phyloP scores from a whole-genome alignment of 345 rosid species.

The Bruguiera gymnorhiza region DNA sequence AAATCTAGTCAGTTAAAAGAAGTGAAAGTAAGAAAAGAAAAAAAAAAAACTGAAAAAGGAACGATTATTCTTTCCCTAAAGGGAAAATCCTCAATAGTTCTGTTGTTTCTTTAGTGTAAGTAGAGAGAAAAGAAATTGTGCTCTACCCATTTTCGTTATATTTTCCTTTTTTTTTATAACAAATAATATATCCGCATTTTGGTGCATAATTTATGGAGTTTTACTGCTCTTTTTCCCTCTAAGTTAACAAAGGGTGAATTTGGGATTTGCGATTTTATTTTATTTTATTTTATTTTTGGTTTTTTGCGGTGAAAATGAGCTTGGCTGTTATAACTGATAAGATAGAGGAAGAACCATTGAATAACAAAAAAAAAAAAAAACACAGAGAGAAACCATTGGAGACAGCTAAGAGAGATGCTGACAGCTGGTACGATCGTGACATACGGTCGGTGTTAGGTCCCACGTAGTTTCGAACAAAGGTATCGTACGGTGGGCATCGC shows the following conservation, averaged over 20 bases:
- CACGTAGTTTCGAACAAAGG: not conserved
- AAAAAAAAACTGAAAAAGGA: not conserved
- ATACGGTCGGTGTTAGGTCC: not conserved
- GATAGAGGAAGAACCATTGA: too few species aligned
- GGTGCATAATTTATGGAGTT: too few species aligned
- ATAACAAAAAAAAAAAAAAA: too few species aligned
- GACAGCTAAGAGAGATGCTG: slow-evolving; percentile 10
- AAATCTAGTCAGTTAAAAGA: not conserved
- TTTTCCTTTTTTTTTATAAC: too few species aligned
- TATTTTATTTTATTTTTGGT: too few species aligned
- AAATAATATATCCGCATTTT: too few species aligned
- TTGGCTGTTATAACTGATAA: too few species aligned
- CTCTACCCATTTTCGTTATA: not conserved
- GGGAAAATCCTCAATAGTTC: not conserved
- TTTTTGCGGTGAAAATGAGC: too few species aligned
- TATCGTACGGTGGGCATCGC: slow-evolving; percentile 1
- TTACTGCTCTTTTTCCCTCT: too few species aligned
- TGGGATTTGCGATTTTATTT: too few species aligned
- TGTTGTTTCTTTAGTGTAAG: slow-evolving; percentile 1
- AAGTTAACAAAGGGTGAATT: too few species aligned
- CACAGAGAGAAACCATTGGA: not conserved
- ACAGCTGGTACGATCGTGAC: slow-evolving; percentile 11
- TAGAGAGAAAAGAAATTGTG: not conserved
- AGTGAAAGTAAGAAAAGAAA: not conserved
- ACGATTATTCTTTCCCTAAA: slow-evolving; percentile 13